Percentiles rank a stretch among this genome's conserved stretches.
These are phyloP conservation scores for Auriscalpium vulgare DNA, from an alignment of 768 basidiomycete species.

Conservation along the genomic window DNA sequence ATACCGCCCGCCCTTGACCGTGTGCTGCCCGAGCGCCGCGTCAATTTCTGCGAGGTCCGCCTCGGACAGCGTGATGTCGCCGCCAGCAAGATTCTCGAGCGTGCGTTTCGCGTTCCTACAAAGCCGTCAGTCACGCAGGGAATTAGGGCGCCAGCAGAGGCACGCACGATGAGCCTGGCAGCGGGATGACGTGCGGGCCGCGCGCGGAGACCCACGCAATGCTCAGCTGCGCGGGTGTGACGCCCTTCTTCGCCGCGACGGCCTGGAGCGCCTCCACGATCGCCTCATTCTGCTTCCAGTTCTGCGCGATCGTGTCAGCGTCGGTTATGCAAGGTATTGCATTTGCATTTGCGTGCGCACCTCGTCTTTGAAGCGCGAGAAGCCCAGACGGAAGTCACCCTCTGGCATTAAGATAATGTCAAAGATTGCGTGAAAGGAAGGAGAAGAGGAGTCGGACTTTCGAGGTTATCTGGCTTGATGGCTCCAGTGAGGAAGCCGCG, in stretches of 20 bases:
- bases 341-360: conserved; percentile 4
- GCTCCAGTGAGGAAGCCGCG: conserved; percentile 45
- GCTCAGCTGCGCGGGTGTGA: conserved; percentile 32
- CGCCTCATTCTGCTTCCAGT: conserved; percentile 32
- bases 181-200: conserved; percentile 34
- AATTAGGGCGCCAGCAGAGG: too few relatives aligned
- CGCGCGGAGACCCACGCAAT: conserved; percentile 32
- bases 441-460: conserved; percentile 12
- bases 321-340: background rate
- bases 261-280: conserved; percentile 32
- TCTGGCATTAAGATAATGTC: conserved; percentile 10
- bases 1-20: conserved; percentile 36
- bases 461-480: conserved; percentile 31
- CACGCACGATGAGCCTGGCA: conserved; percentile 38
- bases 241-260: conserved; percentile 33
- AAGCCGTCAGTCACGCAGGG: too few relatives aligned
- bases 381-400: conserved; percentile 26
- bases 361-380: conserved; percentile 32
- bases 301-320: conserved; percentile 15
- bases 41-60: conserved; percentile 33
- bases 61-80: conserved; percentile 26
- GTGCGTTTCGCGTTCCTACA: conserved; percentile 32
- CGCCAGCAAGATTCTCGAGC: conserved; percentile 34
- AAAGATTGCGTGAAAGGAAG: too few relatives aligned
- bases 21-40: conserved; percentile 25